Evolutionary conservation across 257 asterid genomes (phyloP).

Genomic region (Solanum chaucha): DNA sequence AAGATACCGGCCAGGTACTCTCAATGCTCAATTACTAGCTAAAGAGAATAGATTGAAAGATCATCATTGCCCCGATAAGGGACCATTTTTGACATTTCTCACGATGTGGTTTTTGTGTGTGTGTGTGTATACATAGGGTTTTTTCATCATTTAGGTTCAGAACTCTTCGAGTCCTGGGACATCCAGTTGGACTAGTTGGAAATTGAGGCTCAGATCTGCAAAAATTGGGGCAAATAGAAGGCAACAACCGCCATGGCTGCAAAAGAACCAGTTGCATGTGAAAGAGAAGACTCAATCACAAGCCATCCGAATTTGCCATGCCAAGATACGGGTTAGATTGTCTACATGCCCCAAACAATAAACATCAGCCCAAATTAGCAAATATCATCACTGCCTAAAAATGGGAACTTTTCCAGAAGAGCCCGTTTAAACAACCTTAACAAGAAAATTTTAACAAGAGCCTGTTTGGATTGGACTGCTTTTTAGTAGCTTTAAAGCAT

Average conservation of each 20-base stretch:
- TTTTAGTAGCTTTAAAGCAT: background rate
- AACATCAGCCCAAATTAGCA: background rate
- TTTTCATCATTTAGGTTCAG: background rate
- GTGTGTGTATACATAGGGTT: background rate
- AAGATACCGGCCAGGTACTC: background rate
- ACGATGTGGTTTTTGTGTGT: background rate
- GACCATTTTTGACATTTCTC: background rate
- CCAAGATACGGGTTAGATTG: background rate
- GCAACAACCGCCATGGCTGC: background rate
- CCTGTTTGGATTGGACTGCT: background rate
- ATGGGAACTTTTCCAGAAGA: background rate
- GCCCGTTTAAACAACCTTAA: background rate
- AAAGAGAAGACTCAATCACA: background rate
- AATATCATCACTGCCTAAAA: background rate
- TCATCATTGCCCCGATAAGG: background rate
- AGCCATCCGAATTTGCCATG: background rate
- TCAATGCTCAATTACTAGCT: background rate
- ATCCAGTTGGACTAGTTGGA: background rate
- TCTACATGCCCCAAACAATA: background rate
- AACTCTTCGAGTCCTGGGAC: background rate
- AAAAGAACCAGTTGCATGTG: background rate
- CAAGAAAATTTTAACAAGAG: background rate
- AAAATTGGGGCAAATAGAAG: background rate
- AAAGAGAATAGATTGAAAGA: background rate
- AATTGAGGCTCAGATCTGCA: conserved; percentile 6